Base-by-base conservation (phyloP, 768 basidiomycete species). In the Gloeopeniophorella convolvens region DNA sequence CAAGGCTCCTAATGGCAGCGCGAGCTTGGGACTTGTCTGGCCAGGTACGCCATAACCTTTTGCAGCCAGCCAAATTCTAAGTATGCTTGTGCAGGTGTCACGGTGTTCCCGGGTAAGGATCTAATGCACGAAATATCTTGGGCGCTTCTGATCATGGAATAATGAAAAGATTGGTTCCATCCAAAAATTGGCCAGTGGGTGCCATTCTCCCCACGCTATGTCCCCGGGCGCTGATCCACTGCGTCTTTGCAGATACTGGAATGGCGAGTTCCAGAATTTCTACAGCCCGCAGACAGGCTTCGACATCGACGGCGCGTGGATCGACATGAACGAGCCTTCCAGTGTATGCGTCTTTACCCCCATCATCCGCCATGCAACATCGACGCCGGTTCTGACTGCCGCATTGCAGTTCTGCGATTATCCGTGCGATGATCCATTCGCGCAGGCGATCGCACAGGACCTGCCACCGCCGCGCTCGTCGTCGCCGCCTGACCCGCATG, bases 301-400 rank as follows among this genome's bases (percentile, higher is more conserved):
- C 8, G 78, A 84, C 49, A 83, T 84, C 26, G 82, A 84, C 54
- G 83, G 83, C 9, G 75, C 75, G 15, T 86, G 84, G 85, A 83
- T 85, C 21, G 82, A 83, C 56, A 83, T 83, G 83, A 85, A 86
- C 60, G 83, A 85, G 52, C 83, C 84, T 5, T 64, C 81, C 3
- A 85, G 74, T 51, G 83, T 84, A 56, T n/a, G n/a, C 21, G 76
- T 61, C 16, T 21, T 28, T 20, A 15, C 13, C 36, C 31, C 30
- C 30, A 20, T 23, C 18, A 21, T 8, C 26, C 7, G 13, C 27
- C 11, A 11, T 8, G 26, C 13, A 27, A 42, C 20, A 13, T 8
- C 33, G 5, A 32, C 24, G 18, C 52, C 24, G 5, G 32, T 30
- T 27, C 37, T 59, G 32, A 42, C 31, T 30, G 11, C n/a, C 21